These are phyloP conservation scores for Diutina neorugosa DNA, from an alignment of 1,139 yeast species.

Conservation along the genomic window DNA sequence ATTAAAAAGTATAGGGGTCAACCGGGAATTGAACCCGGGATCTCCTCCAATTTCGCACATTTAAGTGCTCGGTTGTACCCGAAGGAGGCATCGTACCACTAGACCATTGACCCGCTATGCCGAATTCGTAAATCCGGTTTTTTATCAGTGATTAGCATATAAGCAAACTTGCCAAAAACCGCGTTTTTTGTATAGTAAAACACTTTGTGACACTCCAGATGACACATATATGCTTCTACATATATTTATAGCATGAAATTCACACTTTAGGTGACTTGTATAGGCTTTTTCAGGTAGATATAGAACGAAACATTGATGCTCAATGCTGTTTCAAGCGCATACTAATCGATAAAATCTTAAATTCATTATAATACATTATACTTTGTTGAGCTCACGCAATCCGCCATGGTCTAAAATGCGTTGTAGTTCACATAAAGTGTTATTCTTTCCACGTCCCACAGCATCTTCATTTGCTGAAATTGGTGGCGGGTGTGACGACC, in stretches of 20 bases:
- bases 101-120: constrained; percentile 1
- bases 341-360: not conserved
- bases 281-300: too few species aligned
- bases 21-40: constrained; percentile 5
- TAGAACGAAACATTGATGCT: too few species aligned
- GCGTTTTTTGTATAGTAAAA: too few species aligned
- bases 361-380: not conserved
- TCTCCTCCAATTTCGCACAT: constrained; percentile 1
- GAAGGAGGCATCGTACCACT: constrained; percentile 4
- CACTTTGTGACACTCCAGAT: too few species aligned
- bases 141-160: not conserved
- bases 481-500: constrained; percentile 40
- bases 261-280: not conserved
- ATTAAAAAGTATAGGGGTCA: not conserved
- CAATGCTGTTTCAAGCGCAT: too few species aligned
- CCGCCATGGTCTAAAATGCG: not conserved
- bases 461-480: constrained; percentile 32
- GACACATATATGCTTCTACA: too few species aligned
- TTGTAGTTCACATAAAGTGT: constrained; percentile 15
- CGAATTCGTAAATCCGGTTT: not conserved
- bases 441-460: constrained; percentile 36
- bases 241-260: too few species aligned
- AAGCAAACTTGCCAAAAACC: too few species aligned
- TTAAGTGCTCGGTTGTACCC: not conserved
- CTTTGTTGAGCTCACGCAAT: not conserved